Percentiles rank a stretch among this genome's conserved stretches.
phyloP scores from a whole-genome alignment of 192 early-diverging fungal genomes.

The Coemansia sp. region DNA sequence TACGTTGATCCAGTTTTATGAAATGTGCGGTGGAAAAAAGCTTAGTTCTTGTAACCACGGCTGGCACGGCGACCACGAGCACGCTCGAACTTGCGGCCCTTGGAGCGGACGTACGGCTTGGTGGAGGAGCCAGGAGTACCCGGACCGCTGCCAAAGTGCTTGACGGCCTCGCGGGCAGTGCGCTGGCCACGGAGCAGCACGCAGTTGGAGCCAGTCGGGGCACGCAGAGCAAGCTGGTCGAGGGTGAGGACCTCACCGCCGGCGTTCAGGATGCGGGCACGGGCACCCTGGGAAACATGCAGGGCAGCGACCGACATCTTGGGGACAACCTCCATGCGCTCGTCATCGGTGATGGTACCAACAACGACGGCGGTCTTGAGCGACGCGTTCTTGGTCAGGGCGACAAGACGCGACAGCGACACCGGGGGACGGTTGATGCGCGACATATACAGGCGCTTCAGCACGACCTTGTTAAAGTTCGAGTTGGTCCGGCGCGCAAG shows the following conservation, averaged over 20 bases:
- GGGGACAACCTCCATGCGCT: constrained; percentile 86
- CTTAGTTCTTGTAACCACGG: constrained; percentile 95
- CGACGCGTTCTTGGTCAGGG: constrained; percentile 72
- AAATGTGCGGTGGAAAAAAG: constrained; percentile 4
- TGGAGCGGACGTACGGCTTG: constrained; percentile 96
- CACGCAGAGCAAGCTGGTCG: constrained; percentile 98
- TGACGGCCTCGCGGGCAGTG: constrained; percentile 95
- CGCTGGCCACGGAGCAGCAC: constrained; percentile 94
- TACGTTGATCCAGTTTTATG: constrained; percentile 12
- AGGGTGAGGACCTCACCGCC: constrained; percentile 98
- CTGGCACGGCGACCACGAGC: constrained; percentile 99
- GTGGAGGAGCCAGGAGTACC: constrained; percentile 67
- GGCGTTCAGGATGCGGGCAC: constrained; percentile 96
- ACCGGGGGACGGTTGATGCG: constrained; percentile 95
- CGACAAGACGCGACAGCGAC: constrained; percentile 84
- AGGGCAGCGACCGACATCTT: constrained; percentile 96
- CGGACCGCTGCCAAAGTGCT: constrained; percentile 92
- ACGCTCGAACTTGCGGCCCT: constrained; percentile 99
- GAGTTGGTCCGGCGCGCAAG: constrained; percentile 98
- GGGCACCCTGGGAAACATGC: constrained; percentile 92
- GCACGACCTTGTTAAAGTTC: constrained; percentile 98
- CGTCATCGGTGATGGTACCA: constrained; percentile 96
- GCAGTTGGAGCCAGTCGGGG: constrained; percentile 94
- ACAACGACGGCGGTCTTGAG: constrained; percentile 94
- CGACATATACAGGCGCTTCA: constrained; percentile 99